phyloP scores from a whole-genome alignment of 768 basidiomycete genomes.

The Amanita subjunquillea region DNA sequence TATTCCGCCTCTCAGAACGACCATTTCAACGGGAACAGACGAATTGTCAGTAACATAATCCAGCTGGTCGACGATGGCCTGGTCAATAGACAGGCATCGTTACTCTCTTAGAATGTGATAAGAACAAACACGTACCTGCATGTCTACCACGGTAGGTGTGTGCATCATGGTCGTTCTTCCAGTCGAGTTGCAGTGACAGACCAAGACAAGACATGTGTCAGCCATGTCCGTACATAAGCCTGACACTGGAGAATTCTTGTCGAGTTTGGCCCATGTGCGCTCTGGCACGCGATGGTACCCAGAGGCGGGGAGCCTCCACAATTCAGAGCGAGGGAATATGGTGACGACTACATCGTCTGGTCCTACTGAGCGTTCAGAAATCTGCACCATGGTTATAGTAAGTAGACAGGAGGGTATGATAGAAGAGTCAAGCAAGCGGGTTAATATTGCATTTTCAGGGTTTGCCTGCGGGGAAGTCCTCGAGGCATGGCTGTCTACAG shows the following conservation, averaged over 20 bases:
- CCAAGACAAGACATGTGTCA: conserved; percentile 1
- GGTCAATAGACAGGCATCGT: neutral
- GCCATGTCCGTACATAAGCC: conserved; percentile 4
- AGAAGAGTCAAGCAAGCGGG: neutral
- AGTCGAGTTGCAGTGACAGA: conserved; percentile 3
- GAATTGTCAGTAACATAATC: conserved; percentile 2
- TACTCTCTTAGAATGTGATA: neutral
- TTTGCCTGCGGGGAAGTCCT: conserved; percentile 1
- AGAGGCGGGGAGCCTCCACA: neutral
- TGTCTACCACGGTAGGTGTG: conserved; percentile 4
- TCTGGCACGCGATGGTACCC: conserved; percentile 4
- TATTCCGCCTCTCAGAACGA: conserved; percentile 12
- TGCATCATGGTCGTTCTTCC: conserved; percentile 6
- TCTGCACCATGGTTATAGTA: conserved; percentile 5
- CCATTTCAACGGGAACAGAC: neutral
- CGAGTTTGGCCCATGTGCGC: conserved; percentile 6
- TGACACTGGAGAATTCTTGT: neutral
- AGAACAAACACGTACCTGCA: neutral
- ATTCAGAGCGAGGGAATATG: conserved; percentile 3
- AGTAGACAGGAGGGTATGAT: neutral
- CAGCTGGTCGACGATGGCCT: conserved; percentile 5
- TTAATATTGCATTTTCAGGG: conserved; percentile 5
- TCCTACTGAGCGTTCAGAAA: conserved; percentile 2
- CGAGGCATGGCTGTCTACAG: conserved; percentile 1
- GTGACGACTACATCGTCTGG: conserved; percentile 6